Evolutionary conservation across 192 early-diverging fungal species (phyloP).

Genomic region (Blastocladiella britannica): DNA sequence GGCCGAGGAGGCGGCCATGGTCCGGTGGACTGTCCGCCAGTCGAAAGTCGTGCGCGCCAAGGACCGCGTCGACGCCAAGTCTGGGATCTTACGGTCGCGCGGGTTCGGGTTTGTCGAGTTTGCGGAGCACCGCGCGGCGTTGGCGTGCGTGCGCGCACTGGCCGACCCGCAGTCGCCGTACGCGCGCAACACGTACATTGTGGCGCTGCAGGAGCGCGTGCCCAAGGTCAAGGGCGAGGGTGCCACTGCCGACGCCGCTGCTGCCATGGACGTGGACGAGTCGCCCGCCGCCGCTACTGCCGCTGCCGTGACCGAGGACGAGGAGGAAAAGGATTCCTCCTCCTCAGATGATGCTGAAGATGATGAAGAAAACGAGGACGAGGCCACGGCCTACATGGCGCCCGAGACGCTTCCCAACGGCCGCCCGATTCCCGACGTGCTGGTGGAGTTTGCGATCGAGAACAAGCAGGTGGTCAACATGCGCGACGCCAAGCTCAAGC

Average conservation of each 20-base stretch:
- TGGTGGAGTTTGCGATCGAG: background rate
- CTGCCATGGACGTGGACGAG: background rate
- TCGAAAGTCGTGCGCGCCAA: conserved; percentile 62
- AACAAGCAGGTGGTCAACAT: conserved; percentile 1
- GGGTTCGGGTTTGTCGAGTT: conserved; percentile 93
- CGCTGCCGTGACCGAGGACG: conserved; percentile 2
- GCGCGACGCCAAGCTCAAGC: conserved; percentile 1
- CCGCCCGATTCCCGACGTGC: background rate
- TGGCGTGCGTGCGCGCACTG: conserved; percentile 76
- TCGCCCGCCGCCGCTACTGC: too few relatives aligned
- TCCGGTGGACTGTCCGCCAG: conserved; percentile 27
- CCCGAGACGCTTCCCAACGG: too few relatives aligned
- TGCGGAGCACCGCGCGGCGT: conserved; percentile 61
- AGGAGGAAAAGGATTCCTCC: background rate
- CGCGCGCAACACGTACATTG: conserved; percentile 8
- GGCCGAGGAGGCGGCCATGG: conserved; percentile 48
- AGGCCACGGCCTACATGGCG: too few relatives aligned
- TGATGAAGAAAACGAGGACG: too few relatives aligned
- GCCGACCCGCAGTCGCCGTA: conserved; percentile 43
- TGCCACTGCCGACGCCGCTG: background rate
- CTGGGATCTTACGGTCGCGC: conserved; percentile 46
- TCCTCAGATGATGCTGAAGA: too few relatives aligned
- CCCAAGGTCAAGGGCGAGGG: conserved; percentile 2
- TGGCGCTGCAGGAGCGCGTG: conserved; percentile 4
- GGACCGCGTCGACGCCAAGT: conserved; percentile 52